phyloP scores from a whole-genome alignment of 2,329 filamentous ascomycete species.

The Endoconidiophora laricicola region DNA sequence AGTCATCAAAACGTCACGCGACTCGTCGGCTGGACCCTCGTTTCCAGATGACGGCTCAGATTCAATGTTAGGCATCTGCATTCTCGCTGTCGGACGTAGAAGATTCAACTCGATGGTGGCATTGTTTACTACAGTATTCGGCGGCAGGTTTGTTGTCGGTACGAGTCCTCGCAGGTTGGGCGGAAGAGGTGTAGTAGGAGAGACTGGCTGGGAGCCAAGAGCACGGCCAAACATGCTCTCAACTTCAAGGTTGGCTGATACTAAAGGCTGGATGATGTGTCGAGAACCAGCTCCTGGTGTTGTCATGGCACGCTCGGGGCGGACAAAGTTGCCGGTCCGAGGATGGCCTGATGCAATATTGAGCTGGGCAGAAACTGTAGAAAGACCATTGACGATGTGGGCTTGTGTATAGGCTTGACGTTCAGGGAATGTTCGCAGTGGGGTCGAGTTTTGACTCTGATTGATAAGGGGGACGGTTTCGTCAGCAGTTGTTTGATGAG shows the following conservation, averaged over 20 bases:
- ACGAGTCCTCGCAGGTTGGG: conserved; percentile 18
- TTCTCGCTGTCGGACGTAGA: conserved; percentile 37
- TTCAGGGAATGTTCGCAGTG: not conserved
- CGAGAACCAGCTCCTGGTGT: conserved; percentile 7
- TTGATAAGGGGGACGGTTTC: not conserved
- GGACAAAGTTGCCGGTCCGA: conserved; percentile 3
- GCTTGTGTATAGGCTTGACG: conserved; percentile 8
- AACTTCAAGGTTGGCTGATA: conserved; percentile 3
- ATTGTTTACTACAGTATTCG: conserved; percentile 23
- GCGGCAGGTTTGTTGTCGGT: not conserved
- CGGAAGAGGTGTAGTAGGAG: conserved; percentile 9
- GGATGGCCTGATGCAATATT: conserved; percentile 10
- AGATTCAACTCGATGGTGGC: conserved; percentile 20
- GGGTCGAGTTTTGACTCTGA: not conserved
- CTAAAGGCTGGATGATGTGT: conserved; percentile 2
- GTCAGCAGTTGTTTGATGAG: not conserved
- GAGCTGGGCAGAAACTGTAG: conserved; percentile 7
- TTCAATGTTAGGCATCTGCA: conserved; percentile 36
- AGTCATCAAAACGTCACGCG: conserved; percentile 60
- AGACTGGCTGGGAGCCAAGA: conserved; percentile 9
- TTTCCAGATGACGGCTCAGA: conserved; percentile 76
- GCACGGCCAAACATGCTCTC: not conserved
- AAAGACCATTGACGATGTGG: conserved; percentile 9
- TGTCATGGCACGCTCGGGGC: conserved; percentile 12
- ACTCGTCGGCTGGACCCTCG: conserved; percentile 63